These are phyloP conservation scores for Petunia axillaris DNA, from an alignment of 257 asterid species.

Conservation along the genomic window DNA sequence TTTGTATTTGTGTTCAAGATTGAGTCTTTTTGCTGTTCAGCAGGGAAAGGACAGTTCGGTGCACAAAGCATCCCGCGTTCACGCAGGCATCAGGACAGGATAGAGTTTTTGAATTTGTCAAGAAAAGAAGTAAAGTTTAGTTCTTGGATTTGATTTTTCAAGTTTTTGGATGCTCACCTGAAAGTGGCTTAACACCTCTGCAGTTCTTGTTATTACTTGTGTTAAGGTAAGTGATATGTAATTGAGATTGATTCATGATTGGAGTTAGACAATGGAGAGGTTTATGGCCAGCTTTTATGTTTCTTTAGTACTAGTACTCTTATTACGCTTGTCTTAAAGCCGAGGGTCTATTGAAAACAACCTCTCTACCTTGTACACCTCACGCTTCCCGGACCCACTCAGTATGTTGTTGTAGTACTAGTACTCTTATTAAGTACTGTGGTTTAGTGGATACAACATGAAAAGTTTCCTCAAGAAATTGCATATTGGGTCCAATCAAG, in stretches of 20 bases:
- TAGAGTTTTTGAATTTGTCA: neutral
- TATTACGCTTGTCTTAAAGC: too few species aligned
- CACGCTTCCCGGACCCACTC: too few species aligned
- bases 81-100: too few species aligned
- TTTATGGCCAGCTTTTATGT: constrained; percentile 45
- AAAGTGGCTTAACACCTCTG: constrained; percentile 37
- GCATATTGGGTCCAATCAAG: constrained; percentile 78
- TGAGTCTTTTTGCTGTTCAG: constrained; percentile 31
- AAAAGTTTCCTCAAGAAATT: constrained; percentile 83
- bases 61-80: too few species aligned
- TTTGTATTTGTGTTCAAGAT: constrained; percentile 32
- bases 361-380: too few species aligned
- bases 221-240: constrained; percentile 29
- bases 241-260: constrained; percentile 49
- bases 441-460: constrained; percentile 52
- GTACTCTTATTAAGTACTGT: neutral
- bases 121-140: constrained; percentile 34
- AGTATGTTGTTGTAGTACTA: too few species aligned
- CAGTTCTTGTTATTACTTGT: constrained; percentile 28
- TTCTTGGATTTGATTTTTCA: constrained; percentile 42
- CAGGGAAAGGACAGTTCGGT: too few species aligned
- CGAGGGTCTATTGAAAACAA: too few species aligned
- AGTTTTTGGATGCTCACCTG: constrained; percentile 43
- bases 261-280: constrained; percentile 60
- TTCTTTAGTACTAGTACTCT: constrained; percentile 50